A percentile compares a stretch with the other conserved stretches of the same genome.
These are phyloP conservation scores for Dendrocalamus latiflorus DNA, from an alignment of 202 grass and related monocot species.

Conservation along the genomic window DNA sequence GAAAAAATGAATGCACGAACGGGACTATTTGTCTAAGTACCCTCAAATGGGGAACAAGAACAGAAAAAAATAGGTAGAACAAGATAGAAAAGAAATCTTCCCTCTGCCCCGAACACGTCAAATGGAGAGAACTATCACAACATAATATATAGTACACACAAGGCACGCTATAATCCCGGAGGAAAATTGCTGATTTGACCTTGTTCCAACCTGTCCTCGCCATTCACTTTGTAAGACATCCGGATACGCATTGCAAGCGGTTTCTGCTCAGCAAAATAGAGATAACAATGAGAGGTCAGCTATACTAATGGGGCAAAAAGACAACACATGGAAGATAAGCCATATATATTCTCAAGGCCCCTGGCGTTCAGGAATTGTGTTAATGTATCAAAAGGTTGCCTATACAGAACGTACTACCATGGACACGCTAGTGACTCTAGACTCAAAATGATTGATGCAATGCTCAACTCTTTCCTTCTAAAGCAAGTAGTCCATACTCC, in stretches of 20 bases:
- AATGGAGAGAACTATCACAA: slow-evolving; percentile 28
- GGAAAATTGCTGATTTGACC: slow-evolving; percentile 94
- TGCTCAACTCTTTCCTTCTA: background rate
- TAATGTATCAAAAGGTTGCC: background rate
- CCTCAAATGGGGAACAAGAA: slow-evolving; percentile 32
- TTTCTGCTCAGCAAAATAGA: slow-evolving; percentile 55
- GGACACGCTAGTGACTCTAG: background rate
- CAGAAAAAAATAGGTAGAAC: background rate
- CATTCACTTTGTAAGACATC: too few species aligned
- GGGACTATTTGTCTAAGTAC: slow-evolving; percentile 30
- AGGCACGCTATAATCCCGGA: slow-evolving; percentile 49
- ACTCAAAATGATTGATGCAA: background rate
- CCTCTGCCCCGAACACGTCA: background rate
- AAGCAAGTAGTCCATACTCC: background rate
- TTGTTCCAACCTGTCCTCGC: slow-evolving; percentile 87
- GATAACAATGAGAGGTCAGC: slow-evolving; percentile 14
- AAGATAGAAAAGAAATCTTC: background rate
- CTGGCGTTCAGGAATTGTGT: background rate
- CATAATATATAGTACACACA: slow-evolving; percentile 24
- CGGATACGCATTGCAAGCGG: slow-evolving; percentile 81
- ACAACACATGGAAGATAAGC: background rate
- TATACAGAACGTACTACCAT: background rate
- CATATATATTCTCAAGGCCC: background rate
- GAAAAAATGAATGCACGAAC: slow-evolving; percentile 32
- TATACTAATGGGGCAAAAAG: background rate